A percentile compares a stretch with the other conserved stretches of the same genome.
These are phyloP conservation scores for Takashimella tepidaria DNA, from an alignment of 1,284 basidiomycete species.

Conservation along the genomic window DNA sequence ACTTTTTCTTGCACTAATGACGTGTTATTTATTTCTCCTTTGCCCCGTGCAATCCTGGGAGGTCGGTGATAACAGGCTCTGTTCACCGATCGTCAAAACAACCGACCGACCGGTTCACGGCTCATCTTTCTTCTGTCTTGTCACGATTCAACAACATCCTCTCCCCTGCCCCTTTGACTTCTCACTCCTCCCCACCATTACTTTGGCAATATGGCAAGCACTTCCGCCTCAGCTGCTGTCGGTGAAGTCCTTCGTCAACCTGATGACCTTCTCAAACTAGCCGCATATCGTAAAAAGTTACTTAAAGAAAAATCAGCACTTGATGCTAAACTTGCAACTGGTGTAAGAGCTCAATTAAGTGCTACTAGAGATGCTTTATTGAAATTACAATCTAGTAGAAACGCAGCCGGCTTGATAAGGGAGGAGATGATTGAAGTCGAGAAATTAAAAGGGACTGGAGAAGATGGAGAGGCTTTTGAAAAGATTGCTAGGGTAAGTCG, in stretches of 20 bases:
- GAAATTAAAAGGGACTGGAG: slow-evolving; percentile 54
- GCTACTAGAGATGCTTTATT: slow-evolving; percentile 83
- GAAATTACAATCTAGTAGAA: slow-evolving; percentile 74
- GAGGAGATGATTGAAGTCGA: slow-evolving; percentile 91
- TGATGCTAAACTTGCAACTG: slow-evolving; percentile 82
- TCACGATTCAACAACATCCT: too few relatives aligned
- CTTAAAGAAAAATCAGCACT: slow-evolving; percentile 97
- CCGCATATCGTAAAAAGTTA: slow-evolving; percentile 84
- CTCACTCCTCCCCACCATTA: slow-evolving; percentile 4
- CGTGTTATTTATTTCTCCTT: not conserved
- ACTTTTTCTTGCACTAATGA: too few relatives aligned
- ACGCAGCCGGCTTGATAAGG: slow-evolving; percentile 77
- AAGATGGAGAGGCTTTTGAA: slow-evolving; percentile 59
- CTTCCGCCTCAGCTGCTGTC: slow-evolving; percentile 35
- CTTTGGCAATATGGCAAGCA: slow-evolving; percentile 22
- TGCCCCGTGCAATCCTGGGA: too few relatives aligned
- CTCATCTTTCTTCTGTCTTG: too few relatives aligned
- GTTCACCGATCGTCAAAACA: too few relatives aligned
- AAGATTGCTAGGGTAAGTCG: slow-evolving; percentile 78
- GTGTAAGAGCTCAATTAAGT: slow-evolving; percentile 90
- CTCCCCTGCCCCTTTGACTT: too few relatives aligned
- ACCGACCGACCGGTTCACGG: too few relatives aligned
- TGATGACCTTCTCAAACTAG: slow-evolving; percentile 87
- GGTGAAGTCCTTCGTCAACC: slow-evolving; percentile 80
- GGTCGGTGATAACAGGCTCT: too few relatives aligned